phyloP scores from a whole-genome alignment of 306 rosid species.

The Quercus variabilis region DNA sequence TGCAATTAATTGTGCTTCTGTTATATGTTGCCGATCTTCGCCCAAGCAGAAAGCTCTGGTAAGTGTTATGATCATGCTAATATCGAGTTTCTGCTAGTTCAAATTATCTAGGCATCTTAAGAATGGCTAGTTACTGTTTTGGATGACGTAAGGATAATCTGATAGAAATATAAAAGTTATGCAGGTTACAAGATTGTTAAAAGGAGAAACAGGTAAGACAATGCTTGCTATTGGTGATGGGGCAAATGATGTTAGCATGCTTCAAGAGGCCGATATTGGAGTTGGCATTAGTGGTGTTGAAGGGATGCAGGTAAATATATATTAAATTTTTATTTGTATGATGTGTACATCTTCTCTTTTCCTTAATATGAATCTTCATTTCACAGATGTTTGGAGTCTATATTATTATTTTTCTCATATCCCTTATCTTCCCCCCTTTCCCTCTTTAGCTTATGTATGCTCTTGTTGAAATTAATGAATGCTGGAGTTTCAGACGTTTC shows the following conservation, averaged over 20 bases:
- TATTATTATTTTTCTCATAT: not conserved
- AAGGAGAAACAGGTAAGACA: conserved; percentile 64
- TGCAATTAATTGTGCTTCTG: conserved; percentile 72
- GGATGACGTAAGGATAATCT: conserved; percentile 12
- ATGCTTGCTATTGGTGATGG: conserved; percentile 85
- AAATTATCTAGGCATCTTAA: not conserved
- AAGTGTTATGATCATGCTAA: conserved; percentile 29
- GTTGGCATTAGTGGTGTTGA: conserved; percentile 91
- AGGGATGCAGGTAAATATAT: conserved; percentile 78
- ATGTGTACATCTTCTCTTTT: not conserved
- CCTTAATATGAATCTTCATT: not conserved
- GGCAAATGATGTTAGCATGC: conserved; percentile 96
- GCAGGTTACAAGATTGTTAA: conserved; percentile 83
- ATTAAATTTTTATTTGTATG: conserved; percentile 14
- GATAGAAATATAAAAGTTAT: conserved; percentile 19
- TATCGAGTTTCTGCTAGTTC: not conserved
- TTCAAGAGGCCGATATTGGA: conserved; percentile 94
- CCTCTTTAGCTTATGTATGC: not conserved
- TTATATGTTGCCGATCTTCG: conserved; percentile 85
- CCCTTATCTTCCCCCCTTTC: not conserved
- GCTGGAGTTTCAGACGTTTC: not conserved
- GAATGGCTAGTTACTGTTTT: not conserved
- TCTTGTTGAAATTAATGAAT: not conserved
- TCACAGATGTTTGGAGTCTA: not conserved
- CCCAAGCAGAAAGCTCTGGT: conserved; percentile 93